Conservation (phyloP, 768 basidiomycete species). For the Suillus paluster region DNA sequence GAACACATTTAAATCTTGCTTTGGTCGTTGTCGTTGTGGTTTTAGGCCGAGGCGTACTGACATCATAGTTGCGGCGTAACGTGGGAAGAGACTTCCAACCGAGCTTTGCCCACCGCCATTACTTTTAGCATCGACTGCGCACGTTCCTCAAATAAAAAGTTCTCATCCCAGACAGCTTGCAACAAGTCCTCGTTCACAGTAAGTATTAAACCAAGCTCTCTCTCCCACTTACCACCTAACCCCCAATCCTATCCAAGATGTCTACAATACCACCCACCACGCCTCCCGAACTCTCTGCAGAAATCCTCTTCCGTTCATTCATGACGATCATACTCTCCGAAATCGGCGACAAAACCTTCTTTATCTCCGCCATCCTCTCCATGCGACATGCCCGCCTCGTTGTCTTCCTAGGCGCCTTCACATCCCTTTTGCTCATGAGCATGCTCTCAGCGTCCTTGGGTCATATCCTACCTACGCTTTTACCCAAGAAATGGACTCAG, state of each 20-base stretch:
- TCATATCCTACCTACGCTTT: constrained; percentile 81
- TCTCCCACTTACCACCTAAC: not conserved
- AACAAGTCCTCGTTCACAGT: not conserved
- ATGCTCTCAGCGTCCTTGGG: constrained; percentile 93
- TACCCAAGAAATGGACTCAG: constrained; percentile 74
- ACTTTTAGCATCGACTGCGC: not conserved
- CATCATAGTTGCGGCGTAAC: too few relatives aligned
- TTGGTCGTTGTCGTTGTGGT: too few relatives aligned
- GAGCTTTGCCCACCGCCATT: not conserved
- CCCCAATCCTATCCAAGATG: not conserved
- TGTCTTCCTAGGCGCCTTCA: constrained; percentile 90
- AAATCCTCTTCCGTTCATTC: constrained; percentile 79
- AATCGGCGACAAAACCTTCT: constrained; percentile 95
- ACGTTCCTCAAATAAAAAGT: not conserved
- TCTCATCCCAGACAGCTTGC: not conserved
- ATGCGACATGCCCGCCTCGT: constrained; percentile 88
- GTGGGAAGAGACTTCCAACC: not conserved
- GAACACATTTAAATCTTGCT: too few relatives aligned
- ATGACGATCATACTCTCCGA: constrained; percentile 92
- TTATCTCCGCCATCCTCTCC: constrained; percentile 88
- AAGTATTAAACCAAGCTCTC: not conserved
- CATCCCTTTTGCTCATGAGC: constrained; percentile 91
- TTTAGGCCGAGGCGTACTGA: too few relatives aligned
- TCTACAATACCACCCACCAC: not conserved
- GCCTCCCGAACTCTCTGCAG: not conserved